Base-by-base conservation (phyloP, 2,329 filamentous ascomycete species). In the Furcasterigmium sp. region DNA sequence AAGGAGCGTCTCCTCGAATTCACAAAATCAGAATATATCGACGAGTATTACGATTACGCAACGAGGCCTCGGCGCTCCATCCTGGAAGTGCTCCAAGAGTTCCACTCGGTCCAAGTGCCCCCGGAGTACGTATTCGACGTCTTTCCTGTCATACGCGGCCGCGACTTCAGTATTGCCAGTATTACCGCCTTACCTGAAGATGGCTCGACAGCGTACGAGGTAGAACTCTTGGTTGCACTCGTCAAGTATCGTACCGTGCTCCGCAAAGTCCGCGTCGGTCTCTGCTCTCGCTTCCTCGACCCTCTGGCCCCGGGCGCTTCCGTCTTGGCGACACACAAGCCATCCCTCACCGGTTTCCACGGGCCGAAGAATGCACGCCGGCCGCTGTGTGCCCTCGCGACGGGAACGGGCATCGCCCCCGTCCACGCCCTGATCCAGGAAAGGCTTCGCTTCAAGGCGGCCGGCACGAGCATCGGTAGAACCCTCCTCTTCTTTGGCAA, bases 41-140 rank as follows among this genome's bases (percentile, higher is more conserved):
- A 97, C 53, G 93, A 98, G 54, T 84, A 95, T 44, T 97, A 88
- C 67, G 91, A 98, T 65, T 98, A 98, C 59, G 93, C 93, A 1
- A 91, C 91, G 0, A 82, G 93, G 8, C 87, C 91, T 1, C 84
- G 90, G 26, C 84, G 93, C 26, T 94, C 87, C 46, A 95, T 97
- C 45, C 70, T 98, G 6, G 93, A 98, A 64, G 85, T 95, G 4
- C 75, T 98, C 21, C 83, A 91, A 44, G 93, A 98, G 54, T 98
- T 98, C 55, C 78, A 85, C 34, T 84, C 80, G 0, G 85, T 97
- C 43, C 84, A 83, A 48, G 80, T 98, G 3, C 91, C 93, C 0
- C 87, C 83, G 65, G 71, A 84, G 43, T 80, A 84, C 39, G 73
- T 84, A 2, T 73, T 87, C 9, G 80, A 84, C 42, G 73, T 91